A percentile compares a stretch with the other conserved stretches of the same genome.
Conservation (phyloP, 805 yeast genomes). For the Pichia nanzhaoensis region DNA sequence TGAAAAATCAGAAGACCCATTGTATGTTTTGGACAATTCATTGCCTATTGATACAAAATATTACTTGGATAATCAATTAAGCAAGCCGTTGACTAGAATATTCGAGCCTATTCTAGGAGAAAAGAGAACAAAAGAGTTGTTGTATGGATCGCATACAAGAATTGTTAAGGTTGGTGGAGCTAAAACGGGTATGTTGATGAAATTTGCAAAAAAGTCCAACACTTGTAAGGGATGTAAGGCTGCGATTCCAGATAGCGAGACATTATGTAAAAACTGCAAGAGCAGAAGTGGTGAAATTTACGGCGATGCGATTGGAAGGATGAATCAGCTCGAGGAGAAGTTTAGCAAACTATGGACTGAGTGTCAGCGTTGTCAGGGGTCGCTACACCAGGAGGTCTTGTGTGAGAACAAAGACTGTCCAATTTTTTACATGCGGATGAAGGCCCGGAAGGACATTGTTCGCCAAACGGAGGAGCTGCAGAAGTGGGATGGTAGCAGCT, state of each 20-base stretch:
- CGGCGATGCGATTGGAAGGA: slow-evolving; percentile 70
- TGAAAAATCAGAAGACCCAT: slow-evolving; percentile 95
- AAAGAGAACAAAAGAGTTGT: slow-evolving; percentile 65
- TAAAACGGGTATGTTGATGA: slow-evolving; percentile 71
- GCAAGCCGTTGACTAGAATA: slow-evolving; percentile 88
- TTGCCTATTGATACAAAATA: slow-evolving; percentile 92
- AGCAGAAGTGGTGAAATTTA: slow-evolving; percentile 69
- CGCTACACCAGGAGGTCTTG: slow-evolving; percentile 88
- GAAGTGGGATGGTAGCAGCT: slow-evolving; percentile 57
- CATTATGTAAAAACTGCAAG: slow-evolving; percentile 71
- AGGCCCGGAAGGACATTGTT: slow-evolving; percentile 66
- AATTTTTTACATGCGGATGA: slow-evolving; percentile 92
- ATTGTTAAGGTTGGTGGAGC: slow-evolving; percentile 68
- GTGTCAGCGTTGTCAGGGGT: slow-evolving; percentile 96
- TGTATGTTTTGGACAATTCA: slow-evolving; percentile 85
- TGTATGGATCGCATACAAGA: slow-evolving; percentile 80
- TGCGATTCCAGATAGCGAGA: slow-evolving; percentile 51
- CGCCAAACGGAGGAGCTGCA: slow-evolving; percentile 51
- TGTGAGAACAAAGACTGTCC: slow-evolving; percentile 97
- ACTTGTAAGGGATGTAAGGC: slow-evolving; percentile 84
- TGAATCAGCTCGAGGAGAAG: slow-evolving; percentile 73
- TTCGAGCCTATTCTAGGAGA: slow-evolving; percentile 95
- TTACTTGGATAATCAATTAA: slow-evolving; percentile 83
- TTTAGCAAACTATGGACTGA: slow-evolving; percentile 94
- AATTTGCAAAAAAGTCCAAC: slow-evolving; percentile 83